These are phyloP conservation scores for Escovopsis sp. DNA, from an alignment of 2,329 filamentous ascomycete genomes.

Conservation along the genomic window DNA sequence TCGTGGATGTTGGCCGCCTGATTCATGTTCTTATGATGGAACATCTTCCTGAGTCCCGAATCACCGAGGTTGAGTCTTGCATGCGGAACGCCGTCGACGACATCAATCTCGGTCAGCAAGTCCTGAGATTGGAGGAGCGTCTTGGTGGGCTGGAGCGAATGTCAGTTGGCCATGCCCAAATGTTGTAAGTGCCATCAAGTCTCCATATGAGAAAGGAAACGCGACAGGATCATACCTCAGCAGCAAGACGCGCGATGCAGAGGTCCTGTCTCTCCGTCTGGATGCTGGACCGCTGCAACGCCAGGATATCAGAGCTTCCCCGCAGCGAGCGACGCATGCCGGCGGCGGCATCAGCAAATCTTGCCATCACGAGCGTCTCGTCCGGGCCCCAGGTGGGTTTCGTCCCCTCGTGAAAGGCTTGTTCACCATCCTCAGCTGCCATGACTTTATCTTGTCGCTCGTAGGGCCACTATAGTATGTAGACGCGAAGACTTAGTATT, in stretches of 20 bases:
- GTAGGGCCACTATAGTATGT: slow-evolving; percentile 73
- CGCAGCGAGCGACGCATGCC: slow-evolving; percentile 12
- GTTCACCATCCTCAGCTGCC: slow-evolving; percentile 47
- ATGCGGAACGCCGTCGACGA: slow-evolving; percentile 43
- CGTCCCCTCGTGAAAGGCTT: slow-evolving; percentile 54
- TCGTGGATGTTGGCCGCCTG: slow-evolving; percentile 43
- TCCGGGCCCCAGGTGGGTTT: slow-evolving; percentile 68
- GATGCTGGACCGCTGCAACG: slow-evolving; percentile 29
- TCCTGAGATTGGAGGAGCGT: slow-evolving; percentile 40
- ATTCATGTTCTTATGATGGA: slow-evolving; percentile 24
- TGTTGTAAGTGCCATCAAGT: too few relatives aligned
- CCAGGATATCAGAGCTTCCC: slow-evolving; percentile 16
- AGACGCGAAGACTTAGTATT: slow-evolving; percentile 30
- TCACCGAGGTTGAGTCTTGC: slow-evolving; percentile 33
- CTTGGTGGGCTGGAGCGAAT: slow-evolving; percentile 33
- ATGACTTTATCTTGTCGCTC: slow-evolving; percentile 60
- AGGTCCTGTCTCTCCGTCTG: slow-evolving; percentile 50
- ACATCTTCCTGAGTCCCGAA: slow-evolving; percentile 21
- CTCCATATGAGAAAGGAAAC: not conserved
- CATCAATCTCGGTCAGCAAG: slow-evolving; percentile 35
- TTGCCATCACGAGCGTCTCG: slow-evolving; percentile 52
- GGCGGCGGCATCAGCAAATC: slow-evolving; percentile 25
- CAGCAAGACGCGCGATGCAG: slow-evolving; percentile 46
- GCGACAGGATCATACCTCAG: slow-evolving; percentile 25
- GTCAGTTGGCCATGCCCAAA: slow-evolving; percentile 4